Base-by-base conservation (phyloP, 805 yeast genomes). In the Starmerella apis region DNA sequence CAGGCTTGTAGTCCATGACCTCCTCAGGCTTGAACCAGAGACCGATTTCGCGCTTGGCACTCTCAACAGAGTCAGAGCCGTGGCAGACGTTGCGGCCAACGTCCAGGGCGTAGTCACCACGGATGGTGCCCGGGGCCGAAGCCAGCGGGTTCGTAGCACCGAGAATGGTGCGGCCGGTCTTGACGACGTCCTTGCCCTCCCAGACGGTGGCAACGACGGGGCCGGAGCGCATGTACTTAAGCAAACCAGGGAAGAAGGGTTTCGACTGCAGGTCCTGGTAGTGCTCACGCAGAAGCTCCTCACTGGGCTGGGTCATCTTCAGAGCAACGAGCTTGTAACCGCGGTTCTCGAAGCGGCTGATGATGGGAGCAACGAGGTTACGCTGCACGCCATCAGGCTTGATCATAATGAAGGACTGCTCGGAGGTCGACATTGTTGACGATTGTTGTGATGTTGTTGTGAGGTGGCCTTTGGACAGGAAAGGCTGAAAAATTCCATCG, bases 371-470 rank as follows among this genome's bases (percentile, higher is more conserved):
- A 74, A 90, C 77, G 70, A 92, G 78, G 58, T 97, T 97, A 77
- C 99, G 86, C 79, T 92, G 97, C 79, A 92, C 97, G 75, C 97
- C 99, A 74, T 92, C 99, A 74, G 99, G 99, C 81, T 71, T 61
- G 61, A 58, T 56, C 63, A 59, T 59, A 56, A 60, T 60, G 54
- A 60, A 61, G 48, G 62, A 56, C 59, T 57, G 59, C 56, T 61
- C 63, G 45, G 55, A 25, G 52, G 36, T 51, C 53, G 62, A 51
- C 63, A 60, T 61, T 49, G 46, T 54, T 27, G 30, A 27, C 30
- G 11, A 11, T 16, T 31, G 10, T 31, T 31, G 7, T 18, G 35
- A 5, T 31, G 31, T 9, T 24, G 30, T 38, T 14, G 32, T 25
- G 33, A 5, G n/a, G 31, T n/a, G 20, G 44, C 18, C 23, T n/a